phyloP scores from a whole-genome alignment of 371 early-diverging fungal species.

The Blyttiomyces sp. region DNA sequence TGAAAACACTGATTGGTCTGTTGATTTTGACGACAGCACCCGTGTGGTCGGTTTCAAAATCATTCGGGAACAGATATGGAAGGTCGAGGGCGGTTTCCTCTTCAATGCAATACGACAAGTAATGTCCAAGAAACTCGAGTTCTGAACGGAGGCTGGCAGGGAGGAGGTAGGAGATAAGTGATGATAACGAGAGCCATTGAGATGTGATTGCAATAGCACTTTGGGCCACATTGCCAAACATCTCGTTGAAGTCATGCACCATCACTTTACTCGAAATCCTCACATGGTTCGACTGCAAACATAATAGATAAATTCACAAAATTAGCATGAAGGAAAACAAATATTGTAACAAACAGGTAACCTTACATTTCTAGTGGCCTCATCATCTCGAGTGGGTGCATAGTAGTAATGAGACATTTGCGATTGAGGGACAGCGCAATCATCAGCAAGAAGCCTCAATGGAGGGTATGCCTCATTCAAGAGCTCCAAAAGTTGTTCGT shows the following conservation, averaged over 20 bases:
- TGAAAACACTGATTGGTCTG: conserved; percentile 1
- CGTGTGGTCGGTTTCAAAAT: conserved; percentile 19
- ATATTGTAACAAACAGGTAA: neutral
- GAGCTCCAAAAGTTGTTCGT: no score
- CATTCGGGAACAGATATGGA: conserved; percentile 28
- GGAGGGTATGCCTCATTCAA: no score
- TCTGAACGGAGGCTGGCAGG: conserved; percentile 14
- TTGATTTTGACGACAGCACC: conserved; percentile 17
- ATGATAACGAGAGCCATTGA: conserved; percentile 10
- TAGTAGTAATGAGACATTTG: no score
- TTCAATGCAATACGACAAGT: conserved; percentile 26
- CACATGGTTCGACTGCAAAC: no score
- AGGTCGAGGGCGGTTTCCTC: conserved; percentile 18
- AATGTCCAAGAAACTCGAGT: conserved; percentile 23
- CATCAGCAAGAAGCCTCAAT: no score
- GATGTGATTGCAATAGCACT: neutral
- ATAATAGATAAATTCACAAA: neutral
- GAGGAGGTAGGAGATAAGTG: conserved; percentile 9
- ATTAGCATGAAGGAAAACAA: neutral
- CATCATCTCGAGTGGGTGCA: no score
- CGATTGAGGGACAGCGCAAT: no score
- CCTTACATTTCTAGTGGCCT: neutral
- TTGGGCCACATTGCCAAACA: neutral
- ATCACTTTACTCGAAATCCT: neutral
- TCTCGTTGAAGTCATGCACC: neutral